Evolutionary conservation across 2,329 filamentous ascomycete genomes (phyloP).

Genomic region (Fusarium continuum): DNA sequence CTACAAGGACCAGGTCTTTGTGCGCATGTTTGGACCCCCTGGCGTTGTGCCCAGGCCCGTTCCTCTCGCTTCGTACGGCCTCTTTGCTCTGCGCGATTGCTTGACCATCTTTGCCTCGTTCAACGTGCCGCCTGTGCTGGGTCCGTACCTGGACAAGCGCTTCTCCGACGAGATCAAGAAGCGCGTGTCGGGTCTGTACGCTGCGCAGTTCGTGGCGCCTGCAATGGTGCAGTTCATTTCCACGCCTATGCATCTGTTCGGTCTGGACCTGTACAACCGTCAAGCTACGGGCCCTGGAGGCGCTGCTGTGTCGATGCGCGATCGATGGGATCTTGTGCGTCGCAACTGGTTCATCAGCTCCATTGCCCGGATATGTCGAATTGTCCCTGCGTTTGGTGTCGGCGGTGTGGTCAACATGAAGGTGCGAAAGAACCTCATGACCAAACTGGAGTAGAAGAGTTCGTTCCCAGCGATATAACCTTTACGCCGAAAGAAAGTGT

Average conservation of each 20-base stretch:
- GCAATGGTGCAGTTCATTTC: conserved; percentile 81
- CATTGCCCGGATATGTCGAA: conserved; percentile 80
- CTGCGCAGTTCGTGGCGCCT: conserved; percentile 83
- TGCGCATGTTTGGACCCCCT: conserved; percentile 78
- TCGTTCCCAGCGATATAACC: background rate
- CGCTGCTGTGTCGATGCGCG: conserved; percentile 53
- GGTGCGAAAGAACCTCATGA: conserved; percentile 74
- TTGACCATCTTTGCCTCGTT: conserved; percentile 92
- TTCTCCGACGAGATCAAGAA: conserved; percentile 59
- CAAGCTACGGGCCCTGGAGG: conserved; percentile 49
- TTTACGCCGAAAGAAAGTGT: background rate
- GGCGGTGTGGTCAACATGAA: conserved; percentile 87
- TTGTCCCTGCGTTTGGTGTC: conserved; percentile 88
- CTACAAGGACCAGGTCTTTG: conserved; percentile 90
- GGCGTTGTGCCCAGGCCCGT: conserved; percentile 64
- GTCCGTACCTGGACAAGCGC: conserved; percentile 69
- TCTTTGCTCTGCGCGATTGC: conserved; percentile 86
- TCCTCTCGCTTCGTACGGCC: conserved; percentile 73
- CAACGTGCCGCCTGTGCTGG: conserved; percentile 84
- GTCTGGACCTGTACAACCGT: conserved; percentile 87
- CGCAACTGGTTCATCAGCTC: conserved; percentile 80
- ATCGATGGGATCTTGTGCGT: conserved; percentile 74
- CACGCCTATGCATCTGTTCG: conserved; percentile 86
- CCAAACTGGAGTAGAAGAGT: conserved; percentile 56
- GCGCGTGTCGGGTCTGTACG: conserved; percentile 61